These are phyloP conservation scores for Trichoderma simmonsii DNA, from an alignment of 2,329 filamentous ascomycete species.

Conservation along the genomic window DNA sequence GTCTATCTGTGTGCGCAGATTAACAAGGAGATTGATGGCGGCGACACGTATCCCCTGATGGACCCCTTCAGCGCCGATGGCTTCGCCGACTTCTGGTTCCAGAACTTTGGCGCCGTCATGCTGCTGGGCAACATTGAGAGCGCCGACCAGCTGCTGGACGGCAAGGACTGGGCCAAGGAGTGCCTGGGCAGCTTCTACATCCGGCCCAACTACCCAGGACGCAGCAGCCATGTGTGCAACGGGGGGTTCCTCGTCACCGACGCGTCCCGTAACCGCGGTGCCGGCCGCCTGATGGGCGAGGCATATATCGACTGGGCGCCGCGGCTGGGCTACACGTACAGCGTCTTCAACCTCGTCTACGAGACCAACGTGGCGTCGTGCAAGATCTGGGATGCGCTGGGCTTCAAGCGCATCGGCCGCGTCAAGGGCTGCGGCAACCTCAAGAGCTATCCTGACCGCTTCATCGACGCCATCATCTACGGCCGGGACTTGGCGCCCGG, in stretches of 20 bases:
- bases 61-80: constrained; percentile 69
- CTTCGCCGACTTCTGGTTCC: constrained; percentile 86
- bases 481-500: constrained; percentile 58
- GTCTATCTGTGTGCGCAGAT: constrained; percentile 78
- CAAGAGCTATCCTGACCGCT: constrained; percentile 63
- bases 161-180: constrained; percentile 72
- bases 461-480: constrained; percentile 75
- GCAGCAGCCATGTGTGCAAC: constrained; percentile 89
- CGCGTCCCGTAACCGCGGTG: constrained; percentile 68
- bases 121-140: constrained; percentile 70
- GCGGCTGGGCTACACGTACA: constrained; percentile 82
- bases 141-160: constrained; percentile 55
- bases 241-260: constrained; percentile 75
- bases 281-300: constrained; percentile 73
- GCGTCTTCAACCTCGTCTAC: constrained; percentile 91
- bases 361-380: constrained; percentile 90
- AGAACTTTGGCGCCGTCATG: constrained; percentile 87
- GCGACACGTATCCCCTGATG: constrained; percentile 88
- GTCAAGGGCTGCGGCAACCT: constrained; percentile 71
- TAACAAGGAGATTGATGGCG: constrained; percentile 86
- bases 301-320: constrained; percentile 75
- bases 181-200: constrained; percentile 91
- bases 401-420: constrained; percentile 87
- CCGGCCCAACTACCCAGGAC: constrained; percentile 88
- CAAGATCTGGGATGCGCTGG: constrained; percentile 86